Conservation (phyloP, 2,329 filamentous ascomycete species). For the Lithohypha guttulata region DNA sequence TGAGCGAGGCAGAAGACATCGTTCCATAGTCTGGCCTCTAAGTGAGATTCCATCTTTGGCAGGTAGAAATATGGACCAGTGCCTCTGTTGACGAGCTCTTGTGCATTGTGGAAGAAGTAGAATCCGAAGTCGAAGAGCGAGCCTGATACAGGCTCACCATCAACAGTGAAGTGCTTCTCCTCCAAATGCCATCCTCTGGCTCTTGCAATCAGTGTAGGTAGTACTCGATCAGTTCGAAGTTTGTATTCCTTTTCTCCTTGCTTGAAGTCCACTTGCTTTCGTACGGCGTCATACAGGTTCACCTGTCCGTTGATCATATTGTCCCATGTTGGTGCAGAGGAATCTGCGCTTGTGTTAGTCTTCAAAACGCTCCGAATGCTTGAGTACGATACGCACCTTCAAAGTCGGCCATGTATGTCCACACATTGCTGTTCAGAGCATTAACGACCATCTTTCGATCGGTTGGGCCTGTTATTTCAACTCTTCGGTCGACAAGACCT, state of each 20-base stretch:
- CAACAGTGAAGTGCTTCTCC: constrained; percentile 94
- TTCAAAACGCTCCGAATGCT: not conserved
- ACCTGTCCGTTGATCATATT: constrained; percentile 99
- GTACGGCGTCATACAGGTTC: constrained; percentile 93
- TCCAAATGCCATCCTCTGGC: constrained; percentile 96
- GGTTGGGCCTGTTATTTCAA: constrained; percentile 94
- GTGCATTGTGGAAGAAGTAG: constrained; percentile 98
- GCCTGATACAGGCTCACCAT: constrained; percentile 88
- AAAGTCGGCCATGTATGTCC: constrained; percentile 99
- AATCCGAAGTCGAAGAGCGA: constrained; percentile 93
- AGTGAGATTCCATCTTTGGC: constrained; percentile 95
- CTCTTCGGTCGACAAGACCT: constrained; percentile 80
- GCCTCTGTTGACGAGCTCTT: constrained; percentile 73
- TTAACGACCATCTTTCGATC: constrained; percentile 99
- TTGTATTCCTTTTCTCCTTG: constrained; percentile 94
- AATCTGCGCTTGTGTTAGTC: constrained; percentile 49
- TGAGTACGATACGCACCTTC: constrained; percentile 54
- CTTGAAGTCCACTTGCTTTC: constrained; percentile 91
- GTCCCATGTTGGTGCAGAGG: constrained; percentile 91
- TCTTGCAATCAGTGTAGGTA: constrained; percentile 86
- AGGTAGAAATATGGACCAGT: constrained; percentile 95
- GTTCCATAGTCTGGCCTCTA: constrained; percentile 96
- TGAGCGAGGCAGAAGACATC: constrained; percentile 94
- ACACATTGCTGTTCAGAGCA: constrained; percentile 88
- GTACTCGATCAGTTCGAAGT: constrained; percentile 76